These are phyloP conservation scores for Mycena floridula DNA, from an alignment of 768 basidiomycete species.

Conservation along the genomic window DNA sequence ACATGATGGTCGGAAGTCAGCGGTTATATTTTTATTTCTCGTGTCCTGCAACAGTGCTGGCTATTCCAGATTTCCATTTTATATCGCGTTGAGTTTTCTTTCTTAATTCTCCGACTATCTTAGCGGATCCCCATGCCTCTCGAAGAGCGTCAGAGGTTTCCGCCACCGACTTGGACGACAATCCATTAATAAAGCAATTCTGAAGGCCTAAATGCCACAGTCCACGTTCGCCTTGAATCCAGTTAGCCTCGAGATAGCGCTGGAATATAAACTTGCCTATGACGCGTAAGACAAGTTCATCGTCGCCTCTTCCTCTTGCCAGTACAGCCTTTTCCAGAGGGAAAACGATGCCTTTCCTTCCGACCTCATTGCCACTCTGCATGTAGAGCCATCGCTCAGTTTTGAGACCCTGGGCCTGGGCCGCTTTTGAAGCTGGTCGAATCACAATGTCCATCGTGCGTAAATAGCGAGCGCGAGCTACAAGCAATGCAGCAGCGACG, in stretches of 20 bases:
- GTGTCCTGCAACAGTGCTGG: too few relatives aligned
- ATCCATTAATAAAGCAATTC: not conserved
- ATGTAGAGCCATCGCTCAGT: not conserved
- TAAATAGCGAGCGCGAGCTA: slow-evolving; percentile 24
- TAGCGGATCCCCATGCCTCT: not conserved
- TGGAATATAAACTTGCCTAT: too few relatives aligned
- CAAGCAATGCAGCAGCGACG: slow-evolving; percentile 20
- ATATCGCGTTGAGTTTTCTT: not conserved
- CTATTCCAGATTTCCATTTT: not conserved
- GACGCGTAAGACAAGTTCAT: not conserved
- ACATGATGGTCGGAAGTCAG: not conserved
- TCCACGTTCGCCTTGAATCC: not conserved
- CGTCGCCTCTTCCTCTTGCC: not conserved
- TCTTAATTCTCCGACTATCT: not conserved
- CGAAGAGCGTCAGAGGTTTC: not conserved
- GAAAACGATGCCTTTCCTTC: not conserved
- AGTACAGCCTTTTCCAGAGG: not conserved
- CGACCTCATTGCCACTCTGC: not conserved
- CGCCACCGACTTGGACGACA: not conserved
- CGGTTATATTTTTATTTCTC: too few relatives aligned
- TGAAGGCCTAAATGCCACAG: not conserved
- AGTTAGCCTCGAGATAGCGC: too few relatives aligned
- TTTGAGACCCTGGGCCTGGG: not conserved
- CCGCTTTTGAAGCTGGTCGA: not conserved
- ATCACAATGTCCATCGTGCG: slow-evolving; percentile 17